These are phyloP conservation scores for Rhinocladiella mackenziei DNA, from an alignment of 2,329 filamentous ascomycete species.

Conservation along the genomic window DNA sequence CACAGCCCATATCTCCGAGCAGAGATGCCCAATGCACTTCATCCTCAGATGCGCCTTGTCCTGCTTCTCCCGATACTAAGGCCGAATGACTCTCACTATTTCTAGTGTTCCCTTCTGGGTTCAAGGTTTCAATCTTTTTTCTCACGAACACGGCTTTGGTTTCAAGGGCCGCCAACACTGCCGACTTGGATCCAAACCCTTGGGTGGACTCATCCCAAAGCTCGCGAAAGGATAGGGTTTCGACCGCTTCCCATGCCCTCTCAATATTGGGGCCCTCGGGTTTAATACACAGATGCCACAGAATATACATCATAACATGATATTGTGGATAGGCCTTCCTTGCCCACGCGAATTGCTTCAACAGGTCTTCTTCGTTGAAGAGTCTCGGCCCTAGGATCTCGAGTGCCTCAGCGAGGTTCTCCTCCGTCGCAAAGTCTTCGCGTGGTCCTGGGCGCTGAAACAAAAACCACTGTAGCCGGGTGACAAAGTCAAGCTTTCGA, in stretches of 20 bases:
- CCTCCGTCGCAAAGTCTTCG: constrained; percentile 28
- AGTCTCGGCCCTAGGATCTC: constrained; percentile 36
- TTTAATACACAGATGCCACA: constrained; percentile 44
- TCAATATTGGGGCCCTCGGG: constrained; percentile 34
- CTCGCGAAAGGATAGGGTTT: constrained; percentile 7
- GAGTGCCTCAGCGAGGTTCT: constrained; percentile 36
- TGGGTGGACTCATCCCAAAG: constrained; percentile 3
- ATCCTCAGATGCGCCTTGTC: neutral
- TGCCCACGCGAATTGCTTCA: constrained; percentile 40
- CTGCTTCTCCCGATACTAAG: neutral
- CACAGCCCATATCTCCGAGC: neutral
- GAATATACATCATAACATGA: constrained; percentile 43
- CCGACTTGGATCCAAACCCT: constrained; percentile 11
- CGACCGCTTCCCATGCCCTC: constrained; percentile 36
- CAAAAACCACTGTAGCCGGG: constrained; percentile 32
- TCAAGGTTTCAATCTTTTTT: neutral
- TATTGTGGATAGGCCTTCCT: constrained; percentile 43
- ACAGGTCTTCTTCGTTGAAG: constrained; percentile 37
- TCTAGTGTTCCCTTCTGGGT: neutral
- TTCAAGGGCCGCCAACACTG: constrained; percentile 6
- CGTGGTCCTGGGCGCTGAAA: constrained; percentile 5
- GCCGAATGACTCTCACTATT: neutral
- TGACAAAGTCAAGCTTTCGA: constrained; percentile 38
- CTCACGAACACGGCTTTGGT: constrained; percentile 9
- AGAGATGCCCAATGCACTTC: neutral